A percentile compares a stretch with the other conserved stretches of the same genome.
These are phyloP conservation scores for Aspergillus puulaauensis DNA, from an alignment of 2,329 filamentous ascomycete genomes.

Conservation along the genomic window DNA sequence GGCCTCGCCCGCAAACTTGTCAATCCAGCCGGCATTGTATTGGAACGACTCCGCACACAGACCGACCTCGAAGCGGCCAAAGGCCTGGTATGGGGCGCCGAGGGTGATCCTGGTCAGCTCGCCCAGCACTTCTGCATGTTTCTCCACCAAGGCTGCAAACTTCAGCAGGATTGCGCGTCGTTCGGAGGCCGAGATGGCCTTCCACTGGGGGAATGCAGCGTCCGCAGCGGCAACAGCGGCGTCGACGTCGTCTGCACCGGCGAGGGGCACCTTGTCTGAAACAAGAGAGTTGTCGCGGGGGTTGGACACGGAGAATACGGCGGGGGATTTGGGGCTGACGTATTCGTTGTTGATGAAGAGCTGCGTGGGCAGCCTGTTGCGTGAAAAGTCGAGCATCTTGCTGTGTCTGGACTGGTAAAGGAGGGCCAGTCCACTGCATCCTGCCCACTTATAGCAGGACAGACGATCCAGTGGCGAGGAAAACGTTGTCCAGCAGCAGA, in stretches of 20 bases:
- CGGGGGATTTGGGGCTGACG: not conserved
- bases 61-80: constrained; percentile 47
- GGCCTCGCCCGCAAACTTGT: constrained; percentile 19
- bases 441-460: no score
- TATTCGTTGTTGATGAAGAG: constrained; percentile 13
- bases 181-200: constrained; percentile 33
- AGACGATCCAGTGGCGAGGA: no score
- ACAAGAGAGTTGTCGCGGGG: constrained; percentile 52
- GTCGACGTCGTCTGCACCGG: constrained; percentile 50
- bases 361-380: not conserved
- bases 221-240: constrained; percentile 51
- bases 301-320: constrained; percentile 16
- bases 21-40: constrained; percentile 14
- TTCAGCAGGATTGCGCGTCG: constrained; percentile 45
- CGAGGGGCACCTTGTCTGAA: constrained; percentile 48
- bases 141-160: constrained; percentile 47
- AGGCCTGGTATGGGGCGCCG: constrained; percentile 41
- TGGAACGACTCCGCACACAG: constrained; percentile 13
- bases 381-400: not conserved
- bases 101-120: constrained; percentile 48
- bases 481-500: no score
- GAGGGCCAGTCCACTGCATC: no score
- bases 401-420: no score
- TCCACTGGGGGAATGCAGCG: constrained; percentile 47
- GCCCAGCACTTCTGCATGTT: constrained; percentile 35